These are phyloP conservation scores for Globisporangium cederbergense DNA, from an alignment of 352 stramenopile genomes.

Conservation along the genomic window DNA sequence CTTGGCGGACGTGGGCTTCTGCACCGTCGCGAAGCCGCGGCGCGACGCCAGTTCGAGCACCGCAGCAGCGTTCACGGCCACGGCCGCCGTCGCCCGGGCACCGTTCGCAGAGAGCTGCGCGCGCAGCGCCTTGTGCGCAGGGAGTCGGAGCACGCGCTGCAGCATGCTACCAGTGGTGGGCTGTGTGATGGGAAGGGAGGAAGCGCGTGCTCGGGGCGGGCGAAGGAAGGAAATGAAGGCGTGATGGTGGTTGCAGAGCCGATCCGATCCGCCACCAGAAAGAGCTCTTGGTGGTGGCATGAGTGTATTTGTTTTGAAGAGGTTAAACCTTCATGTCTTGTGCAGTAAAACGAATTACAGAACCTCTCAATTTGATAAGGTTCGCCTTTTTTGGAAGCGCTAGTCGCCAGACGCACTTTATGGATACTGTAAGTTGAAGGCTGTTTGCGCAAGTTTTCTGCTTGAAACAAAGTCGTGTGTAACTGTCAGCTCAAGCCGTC, in stretches of 20 bases:
- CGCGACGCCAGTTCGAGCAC: neutral
- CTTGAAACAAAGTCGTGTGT: neutral
- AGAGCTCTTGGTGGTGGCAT: neutral
- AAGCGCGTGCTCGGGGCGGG: neutral
- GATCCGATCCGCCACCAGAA: neutral
- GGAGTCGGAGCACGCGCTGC: slow-evolving; percentile 21
- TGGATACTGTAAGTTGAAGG: slow-evolving; percentile 5
- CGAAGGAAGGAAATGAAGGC: neutral
- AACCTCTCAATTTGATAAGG: slow-evolving; percentile 5
- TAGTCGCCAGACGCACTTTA: slow-evolving; percentile 1
- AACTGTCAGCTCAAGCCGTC: neutral
- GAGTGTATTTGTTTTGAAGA: too few species aligned
- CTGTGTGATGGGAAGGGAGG: neutral
- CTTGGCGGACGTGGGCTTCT: slow-evolving; percentile 33
- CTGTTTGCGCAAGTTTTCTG: slow-evolving; percentile 7
- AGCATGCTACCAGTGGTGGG: slow-evolving; percentile 7
- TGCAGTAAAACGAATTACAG: too few species aligned
- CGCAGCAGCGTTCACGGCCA: neutral
- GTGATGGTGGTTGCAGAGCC: neutral
- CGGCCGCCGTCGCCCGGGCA: neutral
- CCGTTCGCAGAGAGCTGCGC: slow-evolving; percentile 10
- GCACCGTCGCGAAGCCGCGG: slow-evolving; percentile 13
- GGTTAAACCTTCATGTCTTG: too few species aligned
- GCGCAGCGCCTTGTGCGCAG: slow-evolving; percentile 15
- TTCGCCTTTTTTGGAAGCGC: neutral